A percentile compares a stretch with the other conserved stretches of the same genome.
Evolutionary conservation across 2,329 filamentous ascomycete genomes (phyloP).

Genomic region (Atkinsonella texensis): DNA sequence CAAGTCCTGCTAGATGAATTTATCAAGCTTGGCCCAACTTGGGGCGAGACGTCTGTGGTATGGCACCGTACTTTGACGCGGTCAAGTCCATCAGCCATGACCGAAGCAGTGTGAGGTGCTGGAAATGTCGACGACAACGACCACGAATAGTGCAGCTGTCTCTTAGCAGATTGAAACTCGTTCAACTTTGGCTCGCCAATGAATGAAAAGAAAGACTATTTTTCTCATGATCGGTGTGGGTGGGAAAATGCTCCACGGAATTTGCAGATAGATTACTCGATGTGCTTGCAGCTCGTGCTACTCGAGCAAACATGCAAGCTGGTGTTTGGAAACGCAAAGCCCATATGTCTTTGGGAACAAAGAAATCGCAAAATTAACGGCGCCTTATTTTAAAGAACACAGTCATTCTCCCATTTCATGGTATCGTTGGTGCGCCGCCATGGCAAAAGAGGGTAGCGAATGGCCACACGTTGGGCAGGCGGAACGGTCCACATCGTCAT

Average conservation of each 20-base stretch:
- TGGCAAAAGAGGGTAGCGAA: slow-evolving; percentile 43
- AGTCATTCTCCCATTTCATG: slow-evolving; percentile 19
- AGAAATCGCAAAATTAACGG: background rate
- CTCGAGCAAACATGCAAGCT: background rate
- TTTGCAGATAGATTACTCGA: background rate
- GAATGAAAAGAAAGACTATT: too few species aligned
- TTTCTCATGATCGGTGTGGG: background rate
- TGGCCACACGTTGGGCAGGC: slow-evolving; percentile 38
- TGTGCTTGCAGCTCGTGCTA: background rate
- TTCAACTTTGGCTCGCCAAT: too few species aligned
- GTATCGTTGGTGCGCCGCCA: slow-evolving; percentile 37
- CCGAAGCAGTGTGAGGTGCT: too few species aligned
- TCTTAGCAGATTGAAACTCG: too few species aligned
- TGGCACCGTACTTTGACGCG: background rate
- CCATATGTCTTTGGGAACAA: background rate
- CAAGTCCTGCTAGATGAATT: background rate
- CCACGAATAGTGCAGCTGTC: too few species aligned
- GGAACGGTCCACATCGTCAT: slow-evolving; percentile 16
- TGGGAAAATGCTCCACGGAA: background rate
- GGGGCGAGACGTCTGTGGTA: background rate
- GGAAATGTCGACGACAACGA: too few species aligned
- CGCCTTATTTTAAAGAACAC: background rate
- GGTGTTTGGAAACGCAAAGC: background rate
- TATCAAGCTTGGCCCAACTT: background rate
- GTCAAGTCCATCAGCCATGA: background rate